These are phyloP conservation scores for Cystobasidium ongulense DNA, from an alignment of 768 basidiomycete genomes.

Conservation along the genomic window DNA sequence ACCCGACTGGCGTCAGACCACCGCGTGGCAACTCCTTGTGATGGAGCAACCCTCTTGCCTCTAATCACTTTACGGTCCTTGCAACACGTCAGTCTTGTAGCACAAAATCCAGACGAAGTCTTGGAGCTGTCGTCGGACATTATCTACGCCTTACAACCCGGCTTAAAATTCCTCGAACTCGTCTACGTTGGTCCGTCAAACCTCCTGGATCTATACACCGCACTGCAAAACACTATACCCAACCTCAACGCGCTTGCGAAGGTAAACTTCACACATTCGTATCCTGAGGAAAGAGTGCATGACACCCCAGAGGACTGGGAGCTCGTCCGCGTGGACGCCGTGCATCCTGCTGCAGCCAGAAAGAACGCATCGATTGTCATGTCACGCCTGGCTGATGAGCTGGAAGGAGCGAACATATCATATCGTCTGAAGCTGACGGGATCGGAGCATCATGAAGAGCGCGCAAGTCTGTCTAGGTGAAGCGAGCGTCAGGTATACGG, in stretches of 20 bases:
- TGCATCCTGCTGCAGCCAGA: neutral
- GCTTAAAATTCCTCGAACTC: neutral
- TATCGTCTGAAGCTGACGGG: neutral
- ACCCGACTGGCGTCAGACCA: neutral
- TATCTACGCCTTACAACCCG: neutral
- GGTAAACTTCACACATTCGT: neutral
- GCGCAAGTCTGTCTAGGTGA: neutral
- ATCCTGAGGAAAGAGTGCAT: neutral
- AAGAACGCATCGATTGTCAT: neutral
- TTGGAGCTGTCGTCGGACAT: neutral
- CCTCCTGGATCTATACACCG: neutral
- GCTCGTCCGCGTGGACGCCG: neutral
- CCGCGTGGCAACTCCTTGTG: neutral
- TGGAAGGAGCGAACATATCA: neutral
- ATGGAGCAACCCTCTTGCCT: neutral
- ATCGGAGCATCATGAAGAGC: neutral
- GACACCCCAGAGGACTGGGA: neutral
- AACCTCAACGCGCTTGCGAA: neutral
- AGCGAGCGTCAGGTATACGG: too few species aligned
- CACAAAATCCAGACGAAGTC: neutral
- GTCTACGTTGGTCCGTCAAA: neutral
- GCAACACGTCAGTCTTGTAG: neutral
- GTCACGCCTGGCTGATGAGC: neutral
- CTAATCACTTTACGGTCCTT: neutral
- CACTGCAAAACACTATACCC: neutral